These are phyloP conservation scores for Thraustochytrium striatum DNA, from an alignment of 352 stramenopile genomes.

Conservation along the genomic window DNA sequence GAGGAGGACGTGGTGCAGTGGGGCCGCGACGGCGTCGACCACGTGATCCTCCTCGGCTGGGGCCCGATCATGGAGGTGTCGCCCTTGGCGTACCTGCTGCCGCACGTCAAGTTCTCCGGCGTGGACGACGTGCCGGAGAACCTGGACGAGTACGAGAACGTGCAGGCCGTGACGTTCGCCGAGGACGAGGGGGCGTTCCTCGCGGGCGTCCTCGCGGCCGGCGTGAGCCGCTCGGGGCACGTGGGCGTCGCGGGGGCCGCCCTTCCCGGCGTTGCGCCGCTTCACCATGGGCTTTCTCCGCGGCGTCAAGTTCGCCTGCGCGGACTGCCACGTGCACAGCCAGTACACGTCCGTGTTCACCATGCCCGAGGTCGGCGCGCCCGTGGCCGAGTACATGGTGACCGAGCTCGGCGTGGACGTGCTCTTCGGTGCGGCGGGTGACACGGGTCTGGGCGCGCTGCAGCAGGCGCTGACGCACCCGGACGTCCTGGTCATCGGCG, in stretches of 20 bases:
- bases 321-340: neutral
- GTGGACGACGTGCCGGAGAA: no score
- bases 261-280: neutral
- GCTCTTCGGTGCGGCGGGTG: neutral
- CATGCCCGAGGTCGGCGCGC: neutral
- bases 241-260: neutral
- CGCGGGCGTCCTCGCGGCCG: neutral
- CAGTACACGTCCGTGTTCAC: neutral
- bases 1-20: no score
- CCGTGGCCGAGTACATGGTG: neutral
- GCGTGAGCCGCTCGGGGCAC: neutral
- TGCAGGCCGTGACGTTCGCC: neutral
- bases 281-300: neutral
- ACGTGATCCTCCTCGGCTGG: no score
- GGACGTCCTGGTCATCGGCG: no score
- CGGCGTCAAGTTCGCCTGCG: neutral
- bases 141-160: no score
- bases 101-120: no score
- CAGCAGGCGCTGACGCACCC: no score
- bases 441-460: neutral
- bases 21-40: no score
- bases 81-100: no score
- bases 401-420: neutral
- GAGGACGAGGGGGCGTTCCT: neutral
- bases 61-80: no score